These are phyloP conservation scores for Clonostachys rhizophaga DNA, from an alignment of 2,329 filamentous ascomycete species.

Conservation along the genomic window DNA sequence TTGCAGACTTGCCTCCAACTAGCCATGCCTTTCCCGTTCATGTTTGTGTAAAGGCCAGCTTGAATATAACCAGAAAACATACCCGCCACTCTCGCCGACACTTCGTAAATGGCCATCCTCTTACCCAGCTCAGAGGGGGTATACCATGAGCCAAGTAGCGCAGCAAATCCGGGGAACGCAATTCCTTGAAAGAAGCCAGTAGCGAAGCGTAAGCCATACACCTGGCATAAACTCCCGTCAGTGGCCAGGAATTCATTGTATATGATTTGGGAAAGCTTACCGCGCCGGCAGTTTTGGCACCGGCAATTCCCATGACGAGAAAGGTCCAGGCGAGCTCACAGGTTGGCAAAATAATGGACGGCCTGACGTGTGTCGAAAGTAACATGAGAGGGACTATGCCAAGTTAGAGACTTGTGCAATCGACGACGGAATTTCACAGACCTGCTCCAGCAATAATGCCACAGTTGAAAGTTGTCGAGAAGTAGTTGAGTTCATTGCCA, in stretches of 20 bases:
- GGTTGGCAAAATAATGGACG: conserved; percentile 27
- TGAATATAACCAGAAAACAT: conserved; percentile 19
- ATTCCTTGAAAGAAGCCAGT: conserved; percentile 26
- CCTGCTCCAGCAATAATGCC: conserved; percentile 40
- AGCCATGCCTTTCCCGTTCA: conserved; percentile 31
- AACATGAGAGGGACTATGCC: too few relatives aligned
- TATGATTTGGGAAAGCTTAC: too few relatives aligned
- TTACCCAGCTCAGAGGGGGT: conserved; percentile 31
- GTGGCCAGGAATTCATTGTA: too few relatives aligned
- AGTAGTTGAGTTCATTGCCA: conserved; percentile 21
- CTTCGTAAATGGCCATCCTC: conserved; percentile 30
- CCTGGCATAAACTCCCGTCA: background rate
- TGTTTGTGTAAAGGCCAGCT: conserved; percentile 27
- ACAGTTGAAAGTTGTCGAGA: conserved; percentile 45
- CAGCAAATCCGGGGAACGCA: conserved; percentile 26
- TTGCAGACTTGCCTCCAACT: conserved; percentile 29
- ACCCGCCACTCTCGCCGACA: conserved; percentile 19
- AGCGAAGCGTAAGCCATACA: conserved; percentile 30
- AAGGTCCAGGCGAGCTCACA: conserved; percentile 19
- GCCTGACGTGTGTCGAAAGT: conserved; percentile 26
- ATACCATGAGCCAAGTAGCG: conserved; percentile 32
- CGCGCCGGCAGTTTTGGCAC: conserved; percentile 16
- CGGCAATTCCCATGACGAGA: conserved; percentile 25
- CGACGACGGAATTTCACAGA: conserved; percentile 31
- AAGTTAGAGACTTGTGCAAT: conserved; percentile 5